Evolutionary conservation across 2,329 filamentous ascomycete genomes (phyloP).

Genomic region (Phoma sp.): DNA sequence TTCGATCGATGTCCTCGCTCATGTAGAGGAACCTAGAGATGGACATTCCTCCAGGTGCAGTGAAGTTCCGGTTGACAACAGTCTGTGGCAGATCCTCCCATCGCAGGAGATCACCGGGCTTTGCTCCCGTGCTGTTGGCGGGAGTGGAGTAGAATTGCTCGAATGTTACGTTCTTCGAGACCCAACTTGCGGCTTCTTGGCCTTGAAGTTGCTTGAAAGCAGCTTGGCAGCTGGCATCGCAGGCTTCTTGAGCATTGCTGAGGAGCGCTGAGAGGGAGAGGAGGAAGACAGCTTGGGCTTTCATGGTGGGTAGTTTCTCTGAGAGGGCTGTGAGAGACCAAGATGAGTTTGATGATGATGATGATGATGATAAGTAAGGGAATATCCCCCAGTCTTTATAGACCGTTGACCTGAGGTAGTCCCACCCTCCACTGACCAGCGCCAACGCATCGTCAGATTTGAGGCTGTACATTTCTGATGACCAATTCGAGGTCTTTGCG

Average conservation of each 20-base stretch:
- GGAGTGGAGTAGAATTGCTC: conserved; percentile 27
- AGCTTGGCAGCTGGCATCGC: neutral
- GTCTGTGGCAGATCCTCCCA: conserved; percentile 23
- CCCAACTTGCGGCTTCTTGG: conserved; percentile 1
- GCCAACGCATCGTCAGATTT: neutral
- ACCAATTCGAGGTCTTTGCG: neutral
- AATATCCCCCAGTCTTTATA: neutral
- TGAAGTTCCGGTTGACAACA: conserved; percentile 24
- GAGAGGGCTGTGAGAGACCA: neutral
- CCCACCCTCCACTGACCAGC: neutral
- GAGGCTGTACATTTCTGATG: neutral
- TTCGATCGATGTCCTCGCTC: conserved; percentile 29
- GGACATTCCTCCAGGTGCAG: conserved; percentile 23
- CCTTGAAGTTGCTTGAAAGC: neutral
- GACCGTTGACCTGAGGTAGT: neutral
- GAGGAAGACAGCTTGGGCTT: neutral
- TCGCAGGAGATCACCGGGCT: conserved; percentile 26
- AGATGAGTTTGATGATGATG: neutral
- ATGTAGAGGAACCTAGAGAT: conserved; percentile 30
- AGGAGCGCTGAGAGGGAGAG: neutral
- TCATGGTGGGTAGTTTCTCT: neutral
- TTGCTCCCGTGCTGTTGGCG: conserved; percentile 16
- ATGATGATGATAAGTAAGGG: neutral
- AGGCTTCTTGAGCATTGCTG: neutral
- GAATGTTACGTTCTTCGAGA: conserved; percentile 14